Evolutionary conservation across 2,329 filamentous ascomycete species (phyloP), one percentile per base, ranked within the genome.

Genomic region (Botrytis fabae): DNA sequence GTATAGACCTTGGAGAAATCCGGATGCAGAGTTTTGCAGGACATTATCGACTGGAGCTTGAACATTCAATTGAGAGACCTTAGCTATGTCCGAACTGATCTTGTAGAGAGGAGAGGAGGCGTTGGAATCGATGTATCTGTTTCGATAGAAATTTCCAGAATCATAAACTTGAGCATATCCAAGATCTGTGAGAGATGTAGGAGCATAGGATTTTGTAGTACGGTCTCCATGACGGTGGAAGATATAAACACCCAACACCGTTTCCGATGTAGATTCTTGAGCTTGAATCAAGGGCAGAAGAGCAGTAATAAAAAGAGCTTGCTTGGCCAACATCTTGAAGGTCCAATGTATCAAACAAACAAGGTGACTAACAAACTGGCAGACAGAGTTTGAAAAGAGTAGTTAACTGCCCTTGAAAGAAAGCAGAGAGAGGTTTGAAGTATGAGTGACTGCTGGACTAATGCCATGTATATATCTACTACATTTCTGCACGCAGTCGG

Each of bases 161-260:
- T 86, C 85, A 82, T 89, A 91, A 77, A 94, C 90, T 84, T 98
- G 86, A 65, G 87, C 84, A 80, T 95, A 94, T 46, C 95, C 95
- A 69, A 97, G 87, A 74, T 91, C 87, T 20, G 95, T 97, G 81
- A 98, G 83, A 76, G 87, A 87, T 42, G 93, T 89, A 20, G 92
- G 92, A 63, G 90, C 85, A 75, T 89, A 89, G 28, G 89, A 85
- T 84, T 97, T 97, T 75, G 93, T 84, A 0, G 94, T 95, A 72
- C 95, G 90, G 82, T 98, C 95, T 73, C 95, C 95, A 84, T 98
- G 95, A 63, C 95, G 92, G 78, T 93, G 90, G 85, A 97, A 97
- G 82, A 97, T 90, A 82, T 95, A 96, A 63, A 91, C 90, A 70
- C 94, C 94, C 25, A 97, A 86, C 42, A 81, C 75, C 1, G 80